Evolutionary conservation across 116 monocot genomes (phyloP), one percentile per base, ranked within the genome.

Genomic region (Dioscorea cayenensis): DNA sequence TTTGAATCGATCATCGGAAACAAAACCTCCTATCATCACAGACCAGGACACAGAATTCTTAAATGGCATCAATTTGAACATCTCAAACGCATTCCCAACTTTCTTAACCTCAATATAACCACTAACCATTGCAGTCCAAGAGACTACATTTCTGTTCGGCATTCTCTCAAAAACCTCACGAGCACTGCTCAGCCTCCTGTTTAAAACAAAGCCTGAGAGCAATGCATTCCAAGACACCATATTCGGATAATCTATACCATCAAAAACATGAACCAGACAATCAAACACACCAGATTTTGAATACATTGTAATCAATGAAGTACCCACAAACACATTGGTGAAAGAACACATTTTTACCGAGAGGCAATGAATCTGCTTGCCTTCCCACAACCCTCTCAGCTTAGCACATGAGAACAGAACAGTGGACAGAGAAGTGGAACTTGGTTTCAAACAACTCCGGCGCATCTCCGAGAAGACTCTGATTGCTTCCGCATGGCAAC

Each of bases 241-340:
- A 70, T 67, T 92, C 17, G 76, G 74, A 21, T 58, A 65, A 3
- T 69, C 73, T 16, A 88, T 69, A n/a, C 67, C 78, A 12, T 85
- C 71, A 28, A 88, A 80, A 50, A 79, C 73, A 29, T n/a, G 36
- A 29, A 71, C 29, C 82, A 86, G 64, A 65, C 79, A 83, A 69
- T 84, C 77, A 49, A 36, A 29, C 13, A 58, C 69, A 49, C 65
- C 49, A 35, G 84, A 88, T 36, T 70, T 79, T 14, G 88, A 75
- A 60, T 88, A 88, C 88, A 88, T 82, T 12, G 79, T 74, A 64
- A 92, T 83, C 76, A 88, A 51, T 48, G 84, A 88, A 63, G 88
- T 79, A 9, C 81, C 83, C 61, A 88, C 85, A 73, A 82, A 88
- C 27, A 79, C 85, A 69, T 88, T 86, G 11, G 17, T 23, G 0